Evolutionary conservation across 2,329 filamentous ascomycete genomes (phyloP), one percentile per base, ranked within the genome.

Genomic region (Neofusicoccum kwambonambiense): DNA sequence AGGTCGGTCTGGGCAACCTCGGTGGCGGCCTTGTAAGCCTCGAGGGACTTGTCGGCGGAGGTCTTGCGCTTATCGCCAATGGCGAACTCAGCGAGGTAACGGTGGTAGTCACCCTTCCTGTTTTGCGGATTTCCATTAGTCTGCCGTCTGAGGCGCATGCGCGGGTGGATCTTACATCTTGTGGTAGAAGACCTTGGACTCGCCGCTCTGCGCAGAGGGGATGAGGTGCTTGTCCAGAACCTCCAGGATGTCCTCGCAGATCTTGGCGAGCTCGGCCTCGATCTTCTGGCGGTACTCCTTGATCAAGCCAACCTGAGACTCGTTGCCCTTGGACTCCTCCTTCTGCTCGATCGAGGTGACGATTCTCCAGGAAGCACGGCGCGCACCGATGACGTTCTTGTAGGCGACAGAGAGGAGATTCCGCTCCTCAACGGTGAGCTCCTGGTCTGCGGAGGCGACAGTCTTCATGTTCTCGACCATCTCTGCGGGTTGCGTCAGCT

Each of bases 181-280:
- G 90, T 97, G 93, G 86, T 98, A 98, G 83, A 98, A 98, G 79
- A 98, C 94, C 89, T 97, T 98, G 81, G 93, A 97, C 87, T 98
- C 94, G 84, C 94, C 94, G 72, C 92, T 90, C 83, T 95, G 90
- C 78, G 94, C 94, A 83, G 95, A 94, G 81, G 93, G 93, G 78
- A 98, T 98, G 77, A 98, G 86, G 78, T 89, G 89, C 77, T 97
- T 86, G 80, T 97, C 93, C 71, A 98, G 87, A 73, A 98, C 94
- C 75, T 97, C 90, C 73, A 98, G 90, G 73, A 97, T 92, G 84
- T 98, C 94, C 84, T 97, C 89, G 88, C 94, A 98, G 82, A 97
- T 92, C 85, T 93, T 91, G 88, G 95, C 94, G 75, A 98, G 90
- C 86, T 98, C 94, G 76, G 85, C 86, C 88, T 98, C 94, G 77